phyloP scores from a whole-genome alignment of 2,329 filamentous ascomycete genomes.

The Epichloe sylvatica region DNA sequence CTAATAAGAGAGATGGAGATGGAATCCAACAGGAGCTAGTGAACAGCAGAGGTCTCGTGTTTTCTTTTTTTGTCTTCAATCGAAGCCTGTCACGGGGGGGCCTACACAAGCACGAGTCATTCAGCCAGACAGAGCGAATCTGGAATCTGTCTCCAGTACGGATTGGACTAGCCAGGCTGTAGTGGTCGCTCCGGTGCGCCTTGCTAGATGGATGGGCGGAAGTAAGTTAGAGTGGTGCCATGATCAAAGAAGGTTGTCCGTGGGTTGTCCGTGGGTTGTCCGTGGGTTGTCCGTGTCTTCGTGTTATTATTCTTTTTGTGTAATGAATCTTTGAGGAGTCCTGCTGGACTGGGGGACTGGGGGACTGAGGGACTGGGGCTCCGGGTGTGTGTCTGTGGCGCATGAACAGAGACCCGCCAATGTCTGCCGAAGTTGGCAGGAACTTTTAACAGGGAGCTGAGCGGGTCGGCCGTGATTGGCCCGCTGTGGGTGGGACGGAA shows the following conservation, averaged over 20 bases:
- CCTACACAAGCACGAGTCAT: neutral
- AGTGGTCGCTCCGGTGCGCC: neutral
- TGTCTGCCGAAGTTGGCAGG: neutral
- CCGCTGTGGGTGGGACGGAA: neutral
- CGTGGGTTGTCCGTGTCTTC: no score
- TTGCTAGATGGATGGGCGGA: neutral
- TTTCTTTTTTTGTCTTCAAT: neutral
- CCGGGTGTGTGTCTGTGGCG: neutral
- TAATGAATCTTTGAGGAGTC: neutral
- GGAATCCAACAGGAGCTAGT: neutral
- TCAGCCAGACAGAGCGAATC: neutral
- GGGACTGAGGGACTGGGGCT: neutral
- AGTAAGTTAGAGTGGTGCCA: neutral
- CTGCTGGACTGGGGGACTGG: neutral
- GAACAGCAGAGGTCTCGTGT: neutral
- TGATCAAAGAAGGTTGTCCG: neutral
- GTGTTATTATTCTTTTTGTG: neutral
- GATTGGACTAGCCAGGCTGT: neutral
- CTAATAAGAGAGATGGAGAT: neutral
- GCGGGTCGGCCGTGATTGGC: neutral
- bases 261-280: neutral
- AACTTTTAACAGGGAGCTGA: neutral
- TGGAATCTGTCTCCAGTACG: neutral
- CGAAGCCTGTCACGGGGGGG: neutral
- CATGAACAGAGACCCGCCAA: neutral